phyloP scores from a whole-genome alignment of 345 rosid genomes.

The Adansonia digitata region DNA sequence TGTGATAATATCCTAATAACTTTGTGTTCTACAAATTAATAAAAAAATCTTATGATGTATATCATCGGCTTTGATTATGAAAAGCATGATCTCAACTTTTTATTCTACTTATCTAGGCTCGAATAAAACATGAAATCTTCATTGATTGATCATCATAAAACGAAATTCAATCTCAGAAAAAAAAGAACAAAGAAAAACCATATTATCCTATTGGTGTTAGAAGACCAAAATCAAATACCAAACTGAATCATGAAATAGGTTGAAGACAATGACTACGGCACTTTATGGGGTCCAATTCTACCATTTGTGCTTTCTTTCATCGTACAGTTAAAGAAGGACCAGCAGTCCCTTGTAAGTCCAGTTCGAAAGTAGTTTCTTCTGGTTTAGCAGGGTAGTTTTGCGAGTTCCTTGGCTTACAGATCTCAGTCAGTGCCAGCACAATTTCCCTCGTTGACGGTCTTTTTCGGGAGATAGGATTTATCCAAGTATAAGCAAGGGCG shows the following conservation, averaged over 20 bases:
- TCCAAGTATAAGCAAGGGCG: constrained; percentile 53
- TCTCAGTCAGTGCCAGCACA: constrained; percentile 40
- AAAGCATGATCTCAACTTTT: not conserved
- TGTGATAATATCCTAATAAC: not conserved
- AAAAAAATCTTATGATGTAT: not conserved
- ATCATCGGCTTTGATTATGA: not conserved
- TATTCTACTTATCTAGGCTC: not conserved
- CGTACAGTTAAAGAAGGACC: not conserved
- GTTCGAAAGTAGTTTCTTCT: not conserved
- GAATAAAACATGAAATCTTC: not conserved
- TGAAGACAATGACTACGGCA: not conserved
- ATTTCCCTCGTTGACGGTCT: constrained; percentile 65
- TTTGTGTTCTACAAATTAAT: not conserved
- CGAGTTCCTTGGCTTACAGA: not conserved
- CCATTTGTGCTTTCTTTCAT: not conserved
- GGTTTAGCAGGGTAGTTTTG: not conserved
- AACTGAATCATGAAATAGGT: constrained; percentile 4
- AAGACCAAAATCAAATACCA: too few relatives aligned
- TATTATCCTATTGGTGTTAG: too few relatives aligned
- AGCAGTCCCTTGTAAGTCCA: not conserved
- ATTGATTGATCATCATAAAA: not conserved
- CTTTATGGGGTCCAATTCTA: not conserved
- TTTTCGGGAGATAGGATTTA: constrained; percentile 37
- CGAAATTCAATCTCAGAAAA: not conserved
- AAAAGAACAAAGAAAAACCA: not conserved